Conservation (phyloP, 129 eudicot genomes). For the Chrysanthemum lavandulifolium region DNA sequence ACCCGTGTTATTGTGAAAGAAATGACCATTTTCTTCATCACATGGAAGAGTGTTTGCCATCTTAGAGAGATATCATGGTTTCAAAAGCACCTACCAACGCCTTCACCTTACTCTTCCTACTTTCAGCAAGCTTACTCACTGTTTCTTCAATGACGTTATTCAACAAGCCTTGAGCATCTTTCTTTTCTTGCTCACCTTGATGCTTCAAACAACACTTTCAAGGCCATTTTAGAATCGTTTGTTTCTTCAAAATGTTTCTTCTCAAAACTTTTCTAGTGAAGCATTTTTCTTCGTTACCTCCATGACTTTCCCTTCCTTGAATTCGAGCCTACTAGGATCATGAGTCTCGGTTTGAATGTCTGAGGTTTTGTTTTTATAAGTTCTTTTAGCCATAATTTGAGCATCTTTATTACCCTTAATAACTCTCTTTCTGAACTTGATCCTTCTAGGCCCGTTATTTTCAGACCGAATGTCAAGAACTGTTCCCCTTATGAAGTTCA, state of each 20-base stretch:
- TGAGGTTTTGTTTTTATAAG: constrained; percentile 12
- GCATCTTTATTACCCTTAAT: constrained; percentile 29
- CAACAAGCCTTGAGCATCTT: constrained; percentile 62
- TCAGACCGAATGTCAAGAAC: constrained; percentile 54
- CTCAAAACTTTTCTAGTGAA: constrained; percentile 34
- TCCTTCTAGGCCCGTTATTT: constrained; percentile 57
- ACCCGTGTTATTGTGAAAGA: constrained; percentile 24
- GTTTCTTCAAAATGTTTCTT: constrained; percentile 30
- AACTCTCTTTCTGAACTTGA: constrained; percentile 46
- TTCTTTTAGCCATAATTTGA: constrained; percentile 18
- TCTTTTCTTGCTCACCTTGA: constrained; percentile 72
- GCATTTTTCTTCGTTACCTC: constrained; percentile 16
- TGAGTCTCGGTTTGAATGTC: constrained; percentile 52
- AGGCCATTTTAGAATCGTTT: constrained; percentile 19
- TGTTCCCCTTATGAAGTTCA: constrained; percentile 71
- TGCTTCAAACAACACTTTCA: constrained; percentile 72
- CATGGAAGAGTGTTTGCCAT: constrained; percentile 35
- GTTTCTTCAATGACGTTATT: constrained; percentile 92
- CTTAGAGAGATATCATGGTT: constrained; percentile 87
- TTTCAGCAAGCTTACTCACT: constrained; percentile 76
- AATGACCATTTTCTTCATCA: background rate
- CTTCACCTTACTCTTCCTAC: constrained; percentile 87
- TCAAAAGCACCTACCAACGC: constrained; percentile 99
- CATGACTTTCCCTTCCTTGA: constrained; percentile 38
- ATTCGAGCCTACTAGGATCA: constrained; percentile 64